These are phyloP conservation scores for Tricholoma furcatifolium DNA, from an alignment of 768 basidiomycete species.

Conservation along the genomic window DNA sequence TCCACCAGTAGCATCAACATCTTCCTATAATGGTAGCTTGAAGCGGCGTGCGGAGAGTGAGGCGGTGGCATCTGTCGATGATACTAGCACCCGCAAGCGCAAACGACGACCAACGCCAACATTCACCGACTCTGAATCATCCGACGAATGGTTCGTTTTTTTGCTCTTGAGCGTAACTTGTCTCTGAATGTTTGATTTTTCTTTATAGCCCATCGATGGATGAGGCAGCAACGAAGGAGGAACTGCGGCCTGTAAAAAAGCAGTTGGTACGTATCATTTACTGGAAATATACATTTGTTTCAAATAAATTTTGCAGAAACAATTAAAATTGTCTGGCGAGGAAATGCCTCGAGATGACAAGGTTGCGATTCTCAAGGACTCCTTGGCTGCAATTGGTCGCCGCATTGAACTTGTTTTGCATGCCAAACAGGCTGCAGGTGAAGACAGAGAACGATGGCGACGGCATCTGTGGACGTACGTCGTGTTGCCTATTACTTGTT, in stretches of 20 bases:
- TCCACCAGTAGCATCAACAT: slow-evolving; percentile 65
- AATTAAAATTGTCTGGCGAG: slow-evolving; percentile 90
- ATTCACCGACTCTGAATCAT: slow-evolving; percentile 92
- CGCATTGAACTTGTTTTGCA: slow-evolving; percentile 85
- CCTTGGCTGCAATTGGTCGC: slow-evolving; percentile 88
- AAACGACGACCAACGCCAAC: slow-evolving; percentile 96
- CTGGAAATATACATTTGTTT: background rate
- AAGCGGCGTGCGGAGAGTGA: slow-evolving; percentile 86
- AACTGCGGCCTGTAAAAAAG: slow-evolving; percentile 94
- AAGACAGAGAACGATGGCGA: slow-evolving; percentile 85
- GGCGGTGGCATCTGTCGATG: slow-evolving; percentile 79
- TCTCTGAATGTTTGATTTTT: slow-evolving; percentile 8
- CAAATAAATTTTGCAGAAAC: slow-evolving; percentile 59
- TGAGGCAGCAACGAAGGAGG: slow-evolving; percentile 88
- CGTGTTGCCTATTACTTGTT: background rate
- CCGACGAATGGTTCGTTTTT: slow-evolving; percentile 81
- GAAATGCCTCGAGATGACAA: slow-evolving; percentile 95
- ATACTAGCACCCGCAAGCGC: slow-evolving; percentile 65
- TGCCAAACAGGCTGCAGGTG: slow-evolving; percentile 72
- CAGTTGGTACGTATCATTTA: slow-evolving; percentile 62
- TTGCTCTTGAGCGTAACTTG: background rate
- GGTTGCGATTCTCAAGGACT: slow-evolving; percentile 93
- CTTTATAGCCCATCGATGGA: slow-evolving; percentile 87
- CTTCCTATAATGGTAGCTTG: slow-evolving; percentile 55
- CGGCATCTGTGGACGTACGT: slow-evolving; percentile 97